Evolutionary conservation across 768 basidiomycete species (phyloP), one percentile per base, ranked within the genome.

Genomic region (Lepiota venenata): DNA sequence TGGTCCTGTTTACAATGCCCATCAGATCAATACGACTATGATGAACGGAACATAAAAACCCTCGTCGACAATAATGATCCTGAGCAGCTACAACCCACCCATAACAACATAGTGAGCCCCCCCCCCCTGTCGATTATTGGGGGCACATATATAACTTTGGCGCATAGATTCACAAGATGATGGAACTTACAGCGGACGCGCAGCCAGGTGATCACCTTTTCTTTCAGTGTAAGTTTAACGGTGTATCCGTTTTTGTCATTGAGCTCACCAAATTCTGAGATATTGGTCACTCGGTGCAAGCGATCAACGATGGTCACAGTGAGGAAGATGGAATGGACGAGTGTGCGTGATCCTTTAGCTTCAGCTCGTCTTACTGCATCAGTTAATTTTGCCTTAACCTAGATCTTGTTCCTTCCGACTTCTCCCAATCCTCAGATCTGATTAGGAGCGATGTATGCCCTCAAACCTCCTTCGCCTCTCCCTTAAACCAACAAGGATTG

Each of bases 251-350:
- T 4, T 20, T 9, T 22, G 35, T 18, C 18, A 25, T 5, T 22
- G 16, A 14, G 44, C 50, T 16, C 3, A 6, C 32, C 9, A 38
- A 40, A 1, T 4, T 11, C 36, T 22, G 27, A 76, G 74, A 78
- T 59, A 74, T 80, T 0, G 82, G 82, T 0, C 82, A 84, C 58
- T 75, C 74, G 0, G 57, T 60, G 11, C 82, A 84, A 56, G 65
- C 74, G 7, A 56, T 69, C 2, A 78, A 75, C 22, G 52, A 64
- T 15, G 68, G 80, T 55, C 64, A 69, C 8, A 74, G 66, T 1
- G 81, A 83, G 57, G 69, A 74, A 16, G 82, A 84, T 56, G 75
- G 79, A 2, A 63, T 70, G 52, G 81, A 83, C 47, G 82, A 84
- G 67, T 76, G 82, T 81, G 36, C 18, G 71, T 59, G 14, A 11